Base-by-base conservation (phyloP, 2,329 filamentous ascomycete genomes). In the Penicillium sclerotigenum region DNA sequence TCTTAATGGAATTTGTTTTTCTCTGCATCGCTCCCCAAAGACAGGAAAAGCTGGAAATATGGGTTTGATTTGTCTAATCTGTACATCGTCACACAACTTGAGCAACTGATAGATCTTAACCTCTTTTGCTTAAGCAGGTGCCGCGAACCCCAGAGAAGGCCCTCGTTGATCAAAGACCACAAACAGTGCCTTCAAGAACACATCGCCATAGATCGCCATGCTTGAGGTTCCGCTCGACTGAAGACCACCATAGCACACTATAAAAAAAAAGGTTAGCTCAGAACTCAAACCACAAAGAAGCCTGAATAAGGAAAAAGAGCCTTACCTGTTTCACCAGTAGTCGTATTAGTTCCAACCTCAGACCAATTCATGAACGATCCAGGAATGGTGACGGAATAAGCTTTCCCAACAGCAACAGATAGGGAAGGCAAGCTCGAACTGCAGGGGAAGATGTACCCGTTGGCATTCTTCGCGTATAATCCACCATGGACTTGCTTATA, bases 391-490 rank as follows among this genome's bases (percentile, higher is more conserved):
- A 81, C 76, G 37, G 79, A 71, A 41, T 79, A 75, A 45, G 76
- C 72, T 22, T 77, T 74, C 1, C 79, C 80, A 36, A 87, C 65
- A 38, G 80, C 80, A 66, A 87, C 78, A 37, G 78, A 73, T 49
- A 87, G 74, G 61, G 82, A 80, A 0, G 85, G 85, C 36, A 81
- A 68, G 3, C 74, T 68, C 3, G 78, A 63, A 57, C 77, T 72
- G 70, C 86, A 88, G 1, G 84, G 84, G 54, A 85, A 84, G 18
- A 83, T 77, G 60, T 80, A 86, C 1, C 81, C 76, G 47, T 79
- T 80, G 29, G 73, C 71, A 45, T 71, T 54, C 24, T 69, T 65
- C 7, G 73, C 69, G 47, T 79, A 79, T 13, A 76, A 70, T 9
- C 86, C 81, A 9, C 79, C 77, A 0, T 78, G 66, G 3, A 88